Conservation (phyloP, 495 filamentous ascomycete species). For the Mycothermus thermophilus region DNA sequence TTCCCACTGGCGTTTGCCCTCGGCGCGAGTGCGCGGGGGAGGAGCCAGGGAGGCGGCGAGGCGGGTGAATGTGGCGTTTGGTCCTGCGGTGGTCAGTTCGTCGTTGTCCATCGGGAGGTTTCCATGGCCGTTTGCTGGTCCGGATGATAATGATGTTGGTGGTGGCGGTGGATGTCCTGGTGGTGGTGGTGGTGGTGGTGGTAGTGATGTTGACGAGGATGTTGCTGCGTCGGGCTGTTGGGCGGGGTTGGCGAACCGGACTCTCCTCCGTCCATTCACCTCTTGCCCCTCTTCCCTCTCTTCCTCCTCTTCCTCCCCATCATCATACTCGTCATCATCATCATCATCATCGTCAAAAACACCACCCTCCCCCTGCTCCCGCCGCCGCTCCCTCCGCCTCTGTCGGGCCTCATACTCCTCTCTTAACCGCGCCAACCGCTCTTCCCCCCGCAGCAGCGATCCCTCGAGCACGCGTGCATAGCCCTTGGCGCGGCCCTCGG, state of each 20-base stretch:
- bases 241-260: neutral
- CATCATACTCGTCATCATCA: no score
- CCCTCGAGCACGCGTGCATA: constrained; percentile 61
- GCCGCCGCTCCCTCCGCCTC: constrained; percentile 10
- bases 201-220: no score
- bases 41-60: constrained; percentile 43
- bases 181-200: no score
- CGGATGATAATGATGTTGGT: no score
- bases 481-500: constrained; percentile 54
- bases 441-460: constrained; percentile 58
- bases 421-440: constrained; percentile 49
- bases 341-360: neutral
- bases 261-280: no score
- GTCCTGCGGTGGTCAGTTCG: neutral
- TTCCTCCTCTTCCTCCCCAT: no score
- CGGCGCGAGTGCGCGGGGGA: constrained; percentile 45
- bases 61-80: constrained; percentile 26
- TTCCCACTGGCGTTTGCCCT: constrained; percentile 52
- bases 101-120: no score
- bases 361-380: neutral
- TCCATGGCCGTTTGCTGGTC: neutral
- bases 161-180: no score
- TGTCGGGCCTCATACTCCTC: constrained; percentile 19
- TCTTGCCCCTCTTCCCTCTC: no score
- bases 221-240: no score